Percentiles rank a stretch among this genome's conserved stretches.
phyloP scores from a whole-genome alignment of 2,329 filamentous ascomycete species.

The Ascocoryne sarcoides region DNA sequence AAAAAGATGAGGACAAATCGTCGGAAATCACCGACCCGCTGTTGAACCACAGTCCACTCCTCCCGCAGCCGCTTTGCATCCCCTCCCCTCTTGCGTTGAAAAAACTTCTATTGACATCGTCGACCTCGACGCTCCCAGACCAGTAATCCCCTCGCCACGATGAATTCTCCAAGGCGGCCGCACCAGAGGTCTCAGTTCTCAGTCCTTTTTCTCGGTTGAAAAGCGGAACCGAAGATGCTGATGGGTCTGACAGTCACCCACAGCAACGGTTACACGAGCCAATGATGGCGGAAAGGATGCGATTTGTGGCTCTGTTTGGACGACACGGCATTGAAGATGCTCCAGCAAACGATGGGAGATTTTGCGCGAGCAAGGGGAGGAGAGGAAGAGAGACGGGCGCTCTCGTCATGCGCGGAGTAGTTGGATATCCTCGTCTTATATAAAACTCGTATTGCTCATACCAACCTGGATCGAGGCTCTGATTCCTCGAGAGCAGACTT shows the following conservation, averaged over 20 bases:
- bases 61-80: neutral
- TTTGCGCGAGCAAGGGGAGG: neutral
- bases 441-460: neutral
- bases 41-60: neutral
- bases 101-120: neutral
- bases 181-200: slow-evolving; percentile 22
- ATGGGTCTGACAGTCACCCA: slow-evolving; percentile 8
- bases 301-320: slow-evolving; percentile 15
- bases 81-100: neutral
- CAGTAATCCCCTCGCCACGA: slow-evolving; percentile 8
- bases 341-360: slow-evolving; percentile 1
- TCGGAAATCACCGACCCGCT: neutral
- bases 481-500: neutral
- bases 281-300: slow-evolving; percentile 11
- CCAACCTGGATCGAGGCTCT: neutral
- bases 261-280: slow-evolving; percentile 11
- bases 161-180: slow-evolving; percentile 3
- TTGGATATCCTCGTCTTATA: neutral
- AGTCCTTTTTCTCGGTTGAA: slow-evolving; percentile 4
- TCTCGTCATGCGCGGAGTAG: slow-evolving; percentile 1
- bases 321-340: slow-evolving; percentile 8
- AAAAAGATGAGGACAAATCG: neutral
- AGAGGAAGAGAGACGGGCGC: slow-evolving; percentile 2
- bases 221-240: slow-evolving; percentile 11
- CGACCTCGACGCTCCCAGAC: slow-evolving; percentile 1